These are phyloP conservation scores for Mycena metata DNA, from an alignment of 768 basidiomycete genomes.

Conservation along the genomic window DNA sequence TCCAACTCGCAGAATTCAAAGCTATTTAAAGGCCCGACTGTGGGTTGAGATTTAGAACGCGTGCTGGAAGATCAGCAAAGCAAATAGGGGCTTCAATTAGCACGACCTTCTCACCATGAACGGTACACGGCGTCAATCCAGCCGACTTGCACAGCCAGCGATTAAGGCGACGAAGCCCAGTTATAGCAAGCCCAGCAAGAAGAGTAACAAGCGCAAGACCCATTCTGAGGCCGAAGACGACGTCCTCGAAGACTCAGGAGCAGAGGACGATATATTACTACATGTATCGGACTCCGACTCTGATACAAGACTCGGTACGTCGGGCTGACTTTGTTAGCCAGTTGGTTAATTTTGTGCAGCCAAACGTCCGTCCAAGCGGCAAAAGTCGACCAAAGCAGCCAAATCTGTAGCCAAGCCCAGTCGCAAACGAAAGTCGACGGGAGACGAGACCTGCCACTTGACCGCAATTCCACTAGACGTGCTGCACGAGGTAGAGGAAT, in stretches of 20 bases:
- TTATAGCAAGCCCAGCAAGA: background rate
- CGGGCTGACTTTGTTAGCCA: background rate
- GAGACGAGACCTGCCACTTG: conserved; percentile 28
- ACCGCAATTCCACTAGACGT: conserved; percentile 44
- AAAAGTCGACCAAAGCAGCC: conserved; percentile 11
- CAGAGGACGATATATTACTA: background rate
- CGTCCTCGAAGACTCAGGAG: conserved; percentile 27
- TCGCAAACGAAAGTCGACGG: background rate
- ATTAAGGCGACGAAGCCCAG: background rate
- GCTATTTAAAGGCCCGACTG: too few species aligned
- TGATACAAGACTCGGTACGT: conserved; percentile 17
- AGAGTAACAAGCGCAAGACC: background rate
- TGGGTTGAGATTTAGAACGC: background rate
- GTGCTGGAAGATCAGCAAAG: too few species aligned
- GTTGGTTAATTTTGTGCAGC: background rate
- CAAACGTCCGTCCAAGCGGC: conserved; percentile 22
- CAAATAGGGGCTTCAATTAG: too few species aligned
- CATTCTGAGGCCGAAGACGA: conserved; percentile 37
- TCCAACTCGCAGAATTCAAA: too few species aligned
- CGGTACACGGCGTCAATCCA: conserved; percentile 17
- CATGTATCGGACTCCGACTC: conserved; percentile 10
- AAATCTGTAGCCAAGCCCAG: background rate
- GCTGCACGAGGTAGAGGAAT: conserved; percentile 43
- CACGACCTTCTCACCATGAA: conserved; percentile 16
- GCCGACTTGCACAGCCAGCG: background rate